phyloP scores from a whole-genome alignment of 2,329 filamentous ascomycete genomes.

The Colletotrichum chlorophyti region DNA sequence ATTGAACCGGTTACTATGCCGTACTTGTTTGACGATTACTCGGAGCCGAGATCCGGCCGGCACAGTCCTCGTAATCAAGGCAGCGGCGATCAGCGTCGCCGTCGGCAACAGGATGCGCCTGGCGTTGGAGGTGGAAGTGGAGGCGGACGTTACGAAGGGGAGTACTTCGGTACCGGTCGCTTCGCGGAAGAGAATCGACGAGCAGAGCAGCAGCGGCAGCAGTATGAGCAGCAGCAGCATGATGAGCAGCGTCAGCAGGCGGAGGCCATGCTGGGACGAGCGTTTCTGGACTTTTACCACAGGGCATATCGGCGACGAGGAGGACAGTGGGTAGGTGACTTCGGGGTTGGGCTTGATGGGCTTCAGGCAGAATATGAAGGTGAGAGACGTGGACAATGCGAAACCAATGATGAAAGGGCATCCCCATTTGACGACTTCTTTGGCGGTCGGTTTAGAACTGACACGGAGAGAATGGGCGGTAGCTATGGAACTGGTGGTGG shows the following conservation, averaged over 20 bases:
- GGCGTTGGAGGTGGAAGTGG: background rate
- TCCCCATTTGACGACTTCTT: conserved; percentile 1
- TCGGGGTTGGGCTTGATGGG: too few species aligned
- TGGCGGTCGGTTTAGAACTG: background rate
- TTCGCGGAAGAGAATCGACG: conserved; percentile 5
- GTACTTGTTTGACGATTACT: conserved; percentile 23
- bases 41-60: background rate
- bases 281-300: too few species aligned
- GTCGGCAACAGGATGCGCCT: background rate
- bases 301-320: background rate
- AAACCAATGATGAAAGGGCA: background rate
- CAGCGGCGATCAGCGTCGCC: background rate
- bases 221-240: background rate
- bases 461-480: too few species aligned
- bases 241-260: background rate
- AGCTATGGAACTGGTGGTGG: background rate
- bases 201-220: background rate
- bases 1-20: too few species aligned
- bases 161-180: conserved; percentile 3
- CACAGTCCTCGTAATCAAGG: background rate
- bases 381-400: too few species aligned
- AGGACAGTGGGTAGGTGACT: background rate
- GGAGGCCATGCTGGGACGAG: too few species aligned
- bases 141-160: background rate
- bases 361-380: too few species aligned